Percentiles rank a stretch among this genome's conserved stretches.
Conservation (phyloP, 129 eudicot species). For the Artemisia argyi region DNA sequence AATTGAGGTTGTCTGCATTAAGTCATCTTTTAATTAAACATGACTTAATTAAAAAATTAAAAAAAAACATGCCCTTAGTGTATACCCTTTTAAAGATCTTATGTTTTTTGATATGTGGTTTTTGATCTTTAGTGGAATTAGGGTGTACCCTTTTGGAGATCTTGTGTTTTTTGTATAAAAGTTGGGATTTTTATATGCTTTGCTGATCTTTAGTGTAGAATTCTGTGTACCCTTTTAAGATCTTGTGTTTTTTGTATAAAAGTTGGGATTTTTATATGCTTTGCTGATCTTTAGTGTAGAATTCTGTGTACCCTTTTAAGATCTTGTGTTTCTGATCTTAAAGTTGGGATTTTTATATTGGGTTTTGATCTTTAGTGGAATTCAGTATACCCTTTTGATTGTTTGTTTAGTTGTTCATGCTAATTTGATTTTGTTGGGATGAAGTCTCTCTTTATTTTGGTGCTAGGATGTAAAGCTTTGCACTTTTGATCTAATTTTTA, state of each 20-base stretch:
- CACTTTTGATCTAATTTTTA: background rate
- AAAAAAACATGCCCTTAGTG: no score
- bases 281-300: no score
- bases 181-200: background rate
- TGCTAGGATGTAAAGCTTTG: background rate
- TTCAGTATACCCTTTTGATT: constrained; percentile 21
- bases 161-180: constrained; percentile 14
- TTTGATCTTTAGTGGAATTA: no score
- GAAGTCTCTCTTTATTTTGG: background rate
- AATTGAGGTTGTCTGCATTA: no score
- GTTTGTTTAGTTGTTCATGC: constrained; percentile 13
- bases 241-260: no score
- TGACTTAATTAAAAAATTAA: no score
- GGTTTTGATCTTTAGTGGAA: constrained; percentile 3
- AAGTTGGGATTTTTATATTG: background rate
- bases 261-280: background rate
- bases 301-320: no score
- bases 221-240: background rate
- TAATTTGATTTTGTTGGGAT: constrained; percentile 1
- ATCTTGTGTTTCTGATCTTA: no score
- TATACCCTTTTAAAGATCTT: no score
- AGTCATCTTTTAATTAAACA: no score
- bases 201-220: background rate
- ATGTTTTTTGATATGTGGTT: no score
- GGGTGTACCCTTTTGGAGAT: background rate